Conservation (phyloP, 148 eudicot species). For the Polygonum maritimum region DNA sequence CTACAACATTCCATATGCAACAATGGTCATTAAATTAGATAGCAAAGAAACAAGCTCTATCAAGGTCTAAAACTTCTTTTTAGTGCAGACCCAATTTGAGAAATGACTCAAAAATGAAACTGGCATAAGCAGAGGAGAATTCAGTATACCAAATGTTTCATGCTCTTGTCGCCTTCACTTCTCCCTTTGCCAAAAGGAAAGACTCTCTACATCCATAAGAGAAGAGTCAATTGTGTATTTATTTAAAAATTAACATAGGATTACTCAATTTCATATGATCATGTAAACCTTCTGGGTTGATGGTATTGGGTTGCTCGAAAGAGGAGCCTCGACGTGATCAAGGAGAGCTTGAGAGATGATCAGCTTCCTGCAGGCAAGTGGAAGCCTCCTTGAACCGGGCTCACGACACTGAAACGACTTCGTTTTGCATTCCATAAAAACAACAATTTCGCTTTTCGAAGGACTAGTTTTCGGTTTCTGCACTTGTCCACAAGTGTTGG, state of each 20-base stretch:
- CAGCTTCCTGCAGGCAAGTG: background rate
- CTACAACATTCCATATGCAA: slow-evolving; percentile 8
- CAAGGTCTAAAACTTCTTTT: background rate
- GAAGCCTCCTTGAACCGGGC: background rate
- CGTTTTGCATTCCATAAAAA: background rate
- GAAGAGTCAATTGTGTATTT: too few species aligned
- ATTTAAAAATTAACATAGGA: background rate
- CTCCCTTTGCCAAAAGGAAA: slow-evolving; percentile 92
- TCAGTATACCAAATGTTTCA: slow-evolving; percentile 86
- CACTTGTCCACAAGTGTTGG: background rate
- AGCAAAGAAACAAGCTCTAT: background rate
- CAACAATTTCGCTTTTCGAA: background rate
- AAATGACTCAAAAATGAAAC: background rate
- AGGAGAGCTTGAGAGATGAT: slow-evolving; percentile 1
- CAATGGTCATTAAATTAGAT: background rate
- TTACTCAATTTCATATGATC: background rate
- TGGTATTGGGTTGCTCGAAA: background rate
- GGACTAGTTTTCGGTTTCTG: background rate
- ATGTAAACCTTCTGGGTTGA: background rate
- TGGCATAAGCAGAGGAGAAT: background rate
- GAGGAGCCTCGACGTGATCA: slow-evolving; percentile 7
- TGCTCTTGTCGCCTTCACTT: slow-evolving; percentile 92
- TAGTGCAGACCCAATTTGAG: background rate
- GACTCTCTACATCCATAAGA: slow-evolving; percentile 43
- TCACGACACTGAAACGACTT: slow-evolving; percentile 3